These are phyloP conservation scores for Yamadazyma membranifaciens DNA, from an alignment of 1,139 yeast species.

Conservation along the genomic window DNA sequence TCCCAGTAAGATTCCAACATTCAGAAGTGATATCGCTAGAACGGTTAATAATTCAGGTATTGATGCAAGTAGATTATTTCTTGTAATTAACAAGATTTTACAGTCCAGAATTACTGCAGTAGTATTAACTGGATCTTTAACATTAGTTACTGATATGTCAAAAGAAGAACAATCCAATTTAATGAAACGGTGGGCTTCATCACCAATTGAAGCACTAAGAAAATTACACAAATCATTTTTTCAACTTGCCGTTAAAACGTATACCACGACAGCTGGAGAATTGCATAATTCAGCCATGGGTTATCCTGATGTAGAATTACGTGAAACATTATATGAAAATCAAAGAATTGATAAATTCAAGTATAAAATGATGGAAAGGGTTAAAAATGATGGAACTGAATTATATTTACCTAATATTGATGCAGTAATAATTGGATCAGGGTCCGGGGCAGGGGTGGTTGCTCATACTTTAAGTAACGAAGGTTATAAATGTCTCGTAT, in stretches of 20 bases:
- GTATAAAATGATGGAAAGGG: constrained; percentile 34
- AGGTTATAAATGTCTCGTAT: constrained; percentile 46
- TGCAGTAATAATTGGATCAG: constrained; percentile 55
- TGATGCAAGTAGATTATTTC: constrained; percentile 22
- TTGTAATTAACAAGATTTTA: constrained; percentile 26
- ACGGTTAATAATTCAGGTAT: constrained; percentile 19
- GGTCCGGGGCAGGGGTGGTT: constrained; percentile 58
- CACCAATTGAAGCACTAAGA: constrained; percentile 30
- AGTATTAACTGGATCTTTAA: constrained; percentile 32
- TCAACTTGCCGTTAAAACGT: constrained; percentile 24
- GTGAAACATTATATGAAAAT: constrained; percentile 29
- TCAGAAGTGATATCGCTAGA: constrained; percentile 19
- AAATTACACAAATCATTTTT: constrained; percentile 27
- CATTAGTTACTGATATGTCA: constrained; percentile 38
- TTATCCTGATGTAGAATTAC: constrained; percentile 31
- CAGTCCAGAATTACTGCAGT: constrained; percentile 36
- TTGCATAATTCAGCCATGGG: constrained; percentile 36
- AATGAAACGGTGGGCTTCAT: constrained; percentile 38
- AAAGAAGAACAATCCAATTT: constrained; percentile 27
- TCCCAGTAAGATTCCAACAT: constrained; percentile 33
- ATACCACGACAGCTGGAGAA: constrained; percentile 27
- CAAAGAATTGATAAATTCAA: constrained; percentile 25
- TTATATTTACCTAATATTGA: constrained; percentile 39
- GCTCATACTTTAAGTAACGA: constrained; percentile 48
- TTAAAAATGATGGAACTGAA: constrained; percentile 28